Conservation (phyloP, 2,329 filamentous ascomycete genomes). For the Talaromyces sp. region DNA sequence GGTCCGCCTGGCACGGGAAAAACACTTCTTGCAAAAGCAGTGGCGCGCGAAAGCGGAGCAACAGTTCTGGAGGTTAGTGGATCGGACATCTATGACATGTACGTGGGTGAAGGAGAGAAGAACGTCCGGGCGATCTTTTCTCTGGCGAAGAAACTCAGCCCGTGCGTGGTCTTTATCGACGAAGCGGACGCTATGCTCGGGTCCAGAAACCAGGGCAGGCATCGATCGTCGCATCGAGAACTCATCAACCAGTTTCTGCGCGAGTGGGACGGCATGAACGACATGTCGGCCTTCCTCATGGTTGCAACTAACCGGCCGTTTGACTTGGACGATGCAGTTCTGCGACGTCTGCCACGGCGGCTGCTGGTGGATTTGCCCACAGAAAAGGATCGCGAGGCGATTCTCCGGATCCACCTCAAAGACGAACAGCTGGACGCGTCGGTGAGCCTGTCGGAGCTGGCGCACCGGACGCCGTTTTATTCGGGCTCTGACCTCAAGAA, state of each 20-base stretch:
- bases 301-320: slow-evolving; percentile 94
- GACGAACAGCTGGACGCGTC: slow-evolving; percentile 39
- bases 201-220: slow-evolving; percentile 53
- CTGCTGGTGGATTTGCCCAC: slow-evolving; percentile 47
- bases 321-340: slow-evolving; percentile 67
- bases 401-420: slow-evolving; percentile 47
- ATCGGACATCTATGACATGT: slow-evolving; percentile 92
- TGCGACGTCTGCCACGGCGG: slow-evolving; percentile 46
- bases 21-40: slow-evolving; percentile 58
- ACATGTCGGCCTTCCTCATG: slow-evolving; percentile 89
- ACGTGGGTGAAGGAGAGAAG: slow-evolving; percentile 93
- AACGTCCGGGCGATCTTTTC: slow-evolving; percentile 89
- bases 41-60: slow-evolving; percentile 61
- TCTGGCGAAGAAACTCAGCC: slow-evolving; percentile 82
- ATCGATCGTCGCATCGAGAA: slow-evolving; percentile 68
- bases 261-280: slow-evolving; percentile 91
- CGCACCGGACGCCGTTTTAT: slow-evolving; percentile 43
- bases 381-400: slow-evolving; percentile 39
- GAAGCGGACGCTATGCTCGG: slow-evolving; percentile 92
- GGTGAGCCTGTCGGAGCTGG: slow-evolving; percentile 39
- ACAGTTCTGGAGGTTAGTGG: slow-evolving; percentile 78
- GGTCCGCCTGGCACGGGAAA: slow-evolving; percentile 71
- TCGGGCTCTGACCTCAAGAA: slow-evolving; percentile 51
- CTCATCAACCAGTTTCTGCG: slow-evolving; percentile 95
- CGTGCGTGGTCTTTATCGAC: slow-evolving; percentile 93